Evolutionary conservation across 2,329 filamentous ascomycete genomes (phyloP).

Genomic region (Fusarium oxysporum): DNA sequence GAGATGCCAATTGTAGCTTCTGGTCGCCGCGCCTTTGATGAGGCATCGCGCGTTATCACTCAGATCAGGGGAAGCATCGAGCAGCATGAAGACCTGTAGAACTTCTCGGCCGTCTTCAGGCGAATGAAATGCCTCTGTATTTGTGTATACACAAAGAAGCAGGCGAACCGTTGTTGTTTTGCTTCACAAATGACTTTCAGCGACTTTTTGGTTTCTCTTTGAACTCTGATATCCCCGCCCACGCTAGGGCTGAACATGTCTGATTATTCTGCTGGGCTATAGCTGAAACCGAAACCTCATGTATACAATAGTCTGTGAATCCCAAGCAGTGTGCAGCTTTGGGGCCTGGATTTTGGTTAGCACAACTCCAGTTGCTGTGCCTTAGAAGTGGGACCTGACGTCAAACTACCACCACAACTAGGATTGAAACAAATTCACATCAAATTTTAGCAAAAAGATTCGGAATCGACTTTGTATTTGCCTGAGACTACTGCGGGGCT

Average conservation of each 20-base stretch:
- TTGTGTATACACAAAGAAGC: not conserved
- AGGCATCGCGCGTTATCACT: slow-evolving; percentile 47
- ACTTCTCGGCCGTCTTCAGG: not conserved
- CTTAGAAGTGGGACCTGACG: slow-evolving; percentile 12
- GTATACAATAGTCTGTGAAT: not conserved
- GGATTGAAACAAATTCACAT: slow-evolving; percentile 7
- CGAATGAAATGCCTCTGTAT: not conserved
- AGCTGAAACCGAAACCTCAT: not conserved
- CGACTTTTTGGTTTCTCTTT: slow-evolving; percentile 1
- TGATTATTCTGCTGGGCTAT: not conserved
- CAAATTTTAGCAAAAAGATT: slow-evolving; percentile 11
- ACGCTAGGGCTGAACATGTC: not conserved
- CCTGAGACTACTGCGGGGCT: slow-evolving; percentile 51
- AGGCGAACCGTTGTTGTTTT: not conserved
- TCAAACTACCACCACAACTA: slow-evolving; percentile 1
- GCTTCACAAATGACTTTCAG: not conserved
- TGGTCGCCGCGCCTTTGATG: slow-evolving; percentile 49
- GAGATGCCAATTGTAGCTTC: slow-evolving; percentile 67
- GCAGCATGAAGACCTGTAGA: slow-evolving; percentile 48
- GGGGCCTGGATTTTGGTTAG: not conserved
- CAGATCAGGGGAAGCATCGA: slow-evolving; percentile 48
- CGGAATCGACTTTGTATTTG: slow-evolving; percentile 47
- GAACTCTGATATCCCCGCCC: slow-evolving; percentile 33
- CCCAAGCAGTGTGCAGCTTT: not conserved
- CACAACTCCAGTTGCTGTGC: not conserved